A percentile compares a stretch with the other conserved stretches of the same genome.
Conservation (phyloP, 129 eudicot genomes). For the Centella asiatica region DNA sequence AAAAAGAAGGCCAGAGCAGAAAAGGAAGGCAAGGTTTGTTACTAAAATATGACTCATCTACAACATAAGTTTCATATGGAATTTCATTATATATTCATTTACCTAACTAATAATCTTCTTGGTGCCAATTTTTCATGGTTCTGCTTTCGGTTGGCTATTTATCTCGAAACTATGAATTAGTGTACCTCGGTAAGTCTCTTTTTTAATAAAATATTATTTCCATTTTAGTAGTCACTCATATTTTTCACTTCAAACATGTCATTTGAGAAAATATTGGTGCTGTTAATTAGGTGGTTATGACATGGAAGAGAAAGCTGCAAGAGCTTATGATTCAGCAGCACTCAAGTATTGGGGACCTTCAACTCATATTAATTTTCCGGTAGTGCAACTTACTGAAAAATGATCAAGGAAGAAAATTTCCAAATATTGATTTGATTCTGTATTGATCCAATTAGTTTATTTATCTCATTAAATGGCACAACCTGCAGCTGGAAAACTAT, state of each 20-base stretch:
- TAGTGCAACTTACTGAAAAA: constrained; percentile 7
- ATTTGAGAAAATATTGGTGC: not conserved
- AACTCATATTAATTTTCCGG: constrained; percentile 87
- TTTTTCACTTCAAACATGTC: not conserved
- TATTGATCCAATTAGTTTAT: not conserved
- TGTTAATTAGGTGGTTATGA: constrained; percentile 75
- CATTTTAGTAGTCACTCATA: not conserved
- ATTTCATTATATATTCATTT: constrained; percentile 12
- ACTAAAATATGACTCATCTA: not conserved
- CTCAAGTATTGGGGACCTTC: constrained; percentile 96
- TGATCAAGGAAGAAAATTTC: not conserved
- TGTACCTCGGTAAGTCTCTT: constrained; percentile 52
- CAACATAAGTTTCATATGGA: not conserved
- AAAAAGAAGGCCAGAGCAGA: constrained; percentile 86
- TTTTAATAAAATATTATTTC: not conserved
- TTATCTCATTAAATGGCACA: not conserved
- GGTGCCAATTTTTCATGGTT: constrained; percentile 21
- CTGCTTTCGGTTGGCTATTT: constrained; percentile 18
- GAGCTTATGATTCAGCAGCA: constrained; percentile 93
- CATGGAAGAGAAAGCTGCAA: constrained; percentile 94
- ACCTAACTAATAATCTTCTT: constrained; percentile 10
- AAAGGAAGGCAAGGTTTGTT: constrained; percentile 94
- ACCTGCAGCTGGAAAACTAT: constrained; percentile 69
- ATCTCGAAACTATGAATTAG: constrained; percentile 16
- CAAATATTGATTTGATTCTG: not conserved